These are phyloP conservation scores for Lentinus brumalis DNA, from an alignment of 768 basidiomycete species.

Conservation along the genomic window DNA sequence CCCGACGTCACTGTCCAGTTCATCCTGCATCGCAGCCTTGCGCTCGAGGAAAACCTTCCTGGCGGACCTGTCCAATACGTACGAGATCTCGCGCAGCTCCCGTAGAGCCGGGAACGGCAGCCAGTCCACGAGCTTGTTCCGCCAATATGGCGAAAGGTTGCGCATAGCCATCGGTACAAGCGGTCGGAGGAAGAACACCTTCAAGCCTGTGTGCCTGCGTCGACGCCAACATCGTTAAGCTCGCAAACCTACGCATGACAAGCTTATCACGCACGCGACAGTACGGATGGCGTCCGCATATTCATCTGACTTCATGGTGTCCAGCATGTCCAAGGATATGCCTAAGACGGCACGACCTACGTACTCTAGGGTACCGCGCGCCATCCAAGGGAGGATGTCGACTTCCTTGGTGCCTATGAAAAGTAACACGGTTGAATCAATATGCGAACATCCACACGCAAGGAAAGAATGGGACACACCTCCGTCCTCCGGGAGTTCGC, in stretches of 20 bases:
- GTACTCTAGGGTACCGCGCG: slow-evolving; percentile 38
- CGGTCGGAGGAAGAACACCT: slow-evolving; percentile 33
- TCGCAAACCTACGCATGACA: neutral
- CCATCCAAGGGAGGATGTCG: slow-evolving; percentile 36
- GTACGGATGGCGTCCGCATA: slow-evolving; percentile 34
- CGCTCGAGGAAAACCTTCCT: slow-evolving; percentile 33
- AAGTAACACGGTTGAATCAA: neutral
- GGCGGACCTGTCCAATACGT: slow-evolving; percentile 34
- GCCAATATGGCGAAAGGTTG: slow-evolving; percentile 26
- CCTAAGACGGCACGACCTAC: slow-evolving; percentile 38
- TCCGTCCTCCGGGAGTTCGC: slow-evolving; percentile 26
- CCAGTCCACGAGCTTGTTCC: slow-evolving; percentile 37
- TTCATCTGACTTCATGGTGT: slow-evolving; percentile 26
- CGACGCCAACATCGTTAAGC: neutral
- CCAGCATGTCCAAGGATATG: slow-evolving; percentile 34
- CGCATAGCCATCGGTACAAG: slow-evolving; percentile 35
- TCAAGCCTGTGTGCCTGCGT: slow-evolving; percentile 29
- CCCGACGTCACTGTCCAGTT: slow-evolving; percentile 2
- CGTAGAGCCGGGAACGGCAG: slow-evolving; percentile 32
- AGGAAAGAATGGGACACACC: neutral
- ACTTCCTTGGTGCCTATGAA: slow-evolving; percentile 33
- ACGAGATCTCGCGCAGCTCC: slow-evolving; percentile 29
- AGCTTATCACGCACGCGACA: slow-evolving; percentile 30
- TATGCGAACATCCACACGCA: too few relatives aligned
- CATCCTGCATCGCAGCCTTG: slow-evolving; percentile 26